phyloP scores from a whole-genome alignment of 2,329 filamentous ascomycete species.

The Triangularia setosa region DNA sequence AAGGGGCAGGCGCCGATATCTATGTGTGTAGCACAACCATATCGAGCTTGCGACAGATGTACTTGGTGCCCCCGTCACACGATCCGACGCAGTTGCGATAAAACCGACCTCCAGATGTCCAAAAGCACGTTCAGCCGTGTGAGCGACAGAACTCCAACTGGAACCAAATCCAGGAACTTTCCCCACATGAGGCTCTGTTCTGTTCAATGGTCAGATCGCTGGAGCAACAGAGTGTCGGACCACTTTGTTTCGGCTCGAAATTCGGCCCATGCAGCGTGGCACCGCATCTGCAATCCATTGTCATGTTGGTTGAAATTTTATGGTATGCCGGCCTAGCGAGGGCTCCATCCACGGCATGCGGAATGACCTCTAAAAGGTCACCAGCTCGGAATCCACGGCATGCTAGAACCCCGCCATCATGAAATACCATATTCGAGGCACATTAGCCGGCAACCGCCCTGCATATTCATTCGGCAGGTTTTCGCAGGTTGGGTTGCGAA shows the following conservation, averaged over 20 bases:
- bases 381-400: neutral
- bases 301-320: neutral
- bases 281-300: neutral
- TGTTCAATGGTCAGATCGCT: neutral
- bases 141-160: neutral
- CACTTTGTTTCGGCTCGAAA: neutral
- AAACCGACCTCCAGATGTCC: neutral
- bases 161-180: neutral
- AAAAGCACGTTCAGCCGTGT: neutral
- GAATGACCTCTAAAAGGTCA: neutral
- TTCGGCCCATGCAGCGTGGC: neutral
- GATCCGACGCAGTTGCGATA: neutral
- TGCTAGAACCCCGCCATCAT: neutral
- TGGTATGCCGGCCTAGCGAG: neutral
- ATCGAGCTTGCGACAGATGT: neutral
- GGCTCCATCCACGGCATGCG: neutral
- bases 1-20: neutral
- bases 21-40: neutral
- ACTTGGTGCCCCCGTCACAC: neutral
- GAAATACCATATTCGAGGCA: neutral
- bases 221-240: neutral
- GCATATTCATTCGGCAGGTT: neutral
- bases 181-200: conserved; percentile 11
- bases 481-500: conserved; percentile 1
- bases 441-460: neutral